Conservation (phyloP, 2,329 filamentous ascomycete species). For the Onygena corvina region DNA sequence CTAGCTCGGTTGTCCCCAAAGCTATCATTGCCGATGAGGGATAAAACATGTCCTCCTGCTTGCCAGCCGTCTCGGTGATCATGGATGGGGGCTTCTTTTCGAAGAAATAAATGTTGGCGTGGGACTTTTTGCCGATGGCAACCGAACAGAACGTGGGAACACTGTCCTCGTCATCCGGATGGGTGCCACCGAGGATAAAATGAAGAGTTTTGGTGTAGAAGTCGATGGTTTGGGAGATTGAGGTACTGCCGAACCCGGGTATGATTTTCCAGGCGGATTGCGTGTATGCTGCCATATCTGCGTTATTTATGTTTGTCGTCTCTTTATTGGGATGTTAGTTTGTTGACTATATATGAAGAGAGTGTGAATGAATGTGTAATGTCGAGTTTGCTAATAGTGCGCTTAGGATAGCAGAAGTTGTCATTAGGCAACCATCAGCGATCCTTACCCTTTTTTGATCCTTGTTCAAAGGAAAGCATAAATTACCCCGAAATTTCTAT, state of each 20-base stretch:
- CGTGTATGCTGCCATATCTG: conserved; percentile 8
- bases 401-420: background rate
- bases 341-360: background rate
- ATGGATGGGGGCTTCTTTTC: conserved; percentile 1
- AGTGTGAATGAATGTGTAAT: too few relatives aligned
- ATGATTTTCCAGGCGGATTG: conserved; percentile 18
- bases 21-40: conserved; percentile 15
- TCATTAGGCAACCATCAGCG: background rate
- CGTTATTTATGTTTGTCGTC: too few relatives aligned
- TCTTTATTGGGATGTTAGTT: too few relatives aligned
- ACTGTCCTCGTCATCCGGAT: conserved; percentile 13
- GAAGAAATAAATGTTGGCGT: conserved; percentile 18
- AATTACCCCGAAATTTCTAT: too few relatives aligned
- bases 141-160: conserved; percentile 17
- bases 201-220: conserved; percentile 17
- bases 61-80: background rate
- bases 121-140: conserved; percentile 16
- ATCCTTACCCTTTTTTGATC: too few relatives aligned
- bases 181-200: conserved; percentile 16
- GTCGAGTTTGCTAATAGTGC: too few relatives aligned
- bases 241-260: conserved; percentile 16
- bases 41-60: conserved; percentile 10
- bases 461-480: too few relatives aligned
- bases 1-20: conserved; percentile 15
- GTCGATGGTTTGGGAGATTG: conserved; percentile 13